Evolutionary conservation across 768 basidiomycete genomes (phyloP).

Genomic region (Panellus pusillus): DNA sequence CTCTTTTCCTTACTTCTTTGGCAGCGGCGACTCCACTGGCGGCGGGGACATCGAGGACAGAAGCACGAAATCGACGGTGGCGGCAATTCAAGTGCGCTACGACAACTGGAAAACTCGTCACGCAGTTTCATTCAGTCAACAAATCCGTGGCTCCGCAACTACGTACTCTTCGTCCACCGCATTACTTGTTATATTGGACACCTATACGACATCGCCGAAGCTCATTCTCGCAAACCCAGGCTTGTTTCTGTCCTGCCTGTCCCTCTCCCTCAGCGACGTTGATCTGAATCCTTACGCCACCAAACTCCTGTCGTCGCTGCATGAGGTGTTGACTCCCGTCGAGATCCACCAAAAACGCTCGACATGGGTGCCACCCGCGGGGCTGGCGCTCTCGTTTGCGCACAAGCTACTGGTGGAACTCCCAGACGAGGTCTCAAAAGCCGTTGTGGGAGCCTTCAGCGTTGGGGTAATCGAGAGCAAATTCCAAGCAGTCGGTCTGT

Average conservation of each 20-base stretch:
- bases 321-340: neutral
- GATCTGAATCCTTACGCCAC: neutral
- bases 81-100: conserved; percentile 1
- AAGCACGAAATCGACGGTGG: conserved; percentile 7
- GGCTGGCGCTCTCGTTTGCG: conserved; percentile 13
- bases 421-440: conserved; percentile 4
- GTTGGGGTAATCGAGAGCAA: conserved; percentile 7
- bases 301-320: neutral
- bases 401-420: conserved; percentile 6
- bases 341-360: neutral
- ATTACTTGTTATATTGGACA: neutral
- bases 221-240: conserved; percentile 8
- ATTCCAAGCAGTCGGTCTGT: conserved; percentile 1
- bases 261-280: conserved; percentile 1
- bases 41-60: conserved; percentile 17
- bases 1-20: conserved; percentile 10
- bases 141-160: neutral
- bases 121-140: neutral
- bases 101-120: conserved; percentile 8
- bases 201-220: neutral
- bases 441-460: conserved; percentile 3
- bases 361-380: conserved; percentile 13
- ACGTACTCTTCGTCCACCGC: conserved; percentile 2
- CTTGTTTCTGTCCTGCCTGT: conserved; percentile 10
- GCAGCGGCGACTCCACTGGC: conserved; percentile 5